Percentiles rank a stretch among this genome's conserved stretches.
Conservation (phyloP, 768 basidiomycete species). For the Trametes maxima region DNA sequence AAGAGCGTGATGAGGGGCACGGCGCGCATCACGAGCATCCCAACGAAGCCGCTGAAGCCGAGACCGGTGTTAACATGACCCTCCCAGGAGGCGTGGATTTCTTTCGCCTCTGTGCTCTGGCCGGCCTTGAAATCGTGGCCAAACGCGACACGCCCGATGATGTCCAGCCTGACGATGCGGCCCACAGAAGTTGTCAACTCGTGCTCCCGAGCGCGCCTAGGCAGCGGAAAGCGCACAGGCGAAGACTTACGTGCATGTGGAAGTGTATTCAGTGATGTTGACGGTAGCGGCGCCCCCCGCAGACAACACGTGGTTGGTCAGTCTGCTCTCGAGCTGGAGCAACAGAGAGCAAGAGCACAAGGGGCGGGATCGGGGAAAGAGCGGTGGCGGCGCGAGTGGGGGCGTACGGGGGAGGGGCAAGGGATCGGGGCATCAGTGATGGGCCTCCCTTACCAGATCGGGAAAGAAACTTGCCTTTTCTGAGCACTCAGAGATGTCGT, state of each 20-base stretch:
- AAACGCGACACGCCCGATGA: slow-evolving; percentile 41
- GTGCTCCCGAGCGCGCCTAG: neutral
- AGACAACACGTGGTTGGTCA: slow-evolving; percentile 28
- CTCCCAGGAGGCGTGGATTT: slow-evolving; percentile 33
- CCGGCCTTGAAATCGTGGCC: slow-evolving; percentile 44
- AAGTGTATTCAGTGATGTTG: slow-evolving; percentile 28
- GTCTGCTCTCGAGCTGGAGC: slow-evolving; percentile 25
- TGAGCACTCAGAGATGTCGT: slow-evolving; percentile 37
- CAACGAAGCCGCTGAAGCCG: slow-evolving; percentile 25
- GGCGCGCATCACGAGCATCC: slow-evolving; percentile 30
- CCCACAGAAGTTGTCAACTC: neutral
- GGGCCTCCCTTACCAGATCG: neutral
- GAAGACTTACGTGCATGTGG: slow-evolving; percentile 23
- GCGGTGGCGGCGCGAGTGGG: slow-evolving; percentile 1
- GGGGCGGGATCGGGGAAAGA: neutral
- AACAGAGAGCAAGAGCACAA: neutral
- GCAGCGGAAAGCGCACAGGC: neutral
- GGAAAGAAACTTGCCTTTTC: slow-evolving; percentile 30
- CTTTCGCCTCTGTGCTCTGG: slow-evolving; percentile 32
- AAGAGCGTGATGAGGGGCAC: slow-evolving; percentile 32
- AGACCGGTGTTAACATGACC: slow-evolving; percentile 29
- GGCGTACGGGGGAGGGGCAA: neutral
- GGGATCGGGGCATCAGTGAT: neutral
- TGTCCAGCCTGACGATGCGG: slow-evolving; percentile 26
- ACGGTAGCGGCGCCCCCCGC: slow-evolving; percentile 25